Percentiles rank a stretch among this genome's conserved stretches.
These are phyloP conservation scores for Straminergon stramineum DNA, from an alignment of 225 moss, liverwort and hornwort genomes.

Conservation along the genomic window DNA sequence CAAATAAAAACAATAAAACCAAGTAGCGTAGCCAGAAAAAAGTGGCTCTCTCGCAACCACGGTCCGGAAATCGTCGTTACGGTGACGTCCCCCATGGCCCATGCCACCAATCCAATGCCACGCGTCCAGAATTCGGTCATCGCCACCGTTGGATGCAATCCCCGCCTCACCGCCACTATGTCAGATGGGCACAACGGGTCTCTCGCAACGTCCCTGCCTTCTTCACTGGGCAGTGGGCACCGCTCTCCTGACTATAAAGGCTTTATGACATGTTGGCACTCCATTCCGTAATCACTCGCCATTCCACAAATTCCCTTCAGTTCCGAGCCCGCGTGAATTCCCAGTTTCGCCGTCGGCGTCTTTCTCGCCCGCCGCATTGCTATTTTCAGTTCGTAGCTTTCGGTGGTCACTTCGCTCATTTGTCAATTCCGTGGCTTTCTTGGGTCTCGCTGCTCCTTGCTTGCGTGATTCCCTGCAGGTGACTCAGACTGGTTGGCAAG, in stretches of 20 bases:
- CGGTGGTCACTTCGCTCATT: not conserved
- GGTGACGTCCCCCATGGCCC: not conserved
- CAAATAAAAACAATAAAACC: no score
- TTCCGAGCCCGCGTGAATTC: not conserved
- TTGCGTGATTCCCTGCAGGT: conserved; percentile 1
- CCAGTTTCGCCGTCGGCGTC: not conserved
- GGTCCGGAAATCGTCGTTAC: not conserved
- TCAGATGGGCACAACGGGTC: conserved; percentile 26
- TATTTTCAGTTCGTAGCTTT: not conserved
- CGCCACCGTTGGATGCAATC: not conserved
- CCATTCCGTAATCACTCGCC: not conserved
- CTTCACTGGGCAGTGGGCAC: not conserved
- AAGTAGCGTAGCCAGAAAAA: not conserved
- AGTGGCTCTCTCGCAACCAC: not conserved
- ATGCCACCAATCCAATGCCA: not conserved
- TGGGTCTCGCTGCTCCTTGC: not conserved
- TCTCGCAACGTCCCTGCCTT: conserved; percentile 15
- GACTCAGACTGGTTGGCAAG: not conserved
- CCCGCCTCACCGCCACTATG: conserved; percentile 7
- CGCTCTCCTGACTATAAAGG: not conserved
- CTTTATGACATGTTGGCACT: not conserved
- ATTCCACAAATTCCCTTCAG: not conserved
- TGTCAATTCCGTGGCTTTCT: not conserved
- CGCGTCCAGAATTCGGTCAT: not conserved
- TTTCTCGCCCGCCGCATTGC: not conserved